Conservation (phyloP, 2,329 filamentous ascomycete genomes). For the Paracamarosporium sp. region DNA sequence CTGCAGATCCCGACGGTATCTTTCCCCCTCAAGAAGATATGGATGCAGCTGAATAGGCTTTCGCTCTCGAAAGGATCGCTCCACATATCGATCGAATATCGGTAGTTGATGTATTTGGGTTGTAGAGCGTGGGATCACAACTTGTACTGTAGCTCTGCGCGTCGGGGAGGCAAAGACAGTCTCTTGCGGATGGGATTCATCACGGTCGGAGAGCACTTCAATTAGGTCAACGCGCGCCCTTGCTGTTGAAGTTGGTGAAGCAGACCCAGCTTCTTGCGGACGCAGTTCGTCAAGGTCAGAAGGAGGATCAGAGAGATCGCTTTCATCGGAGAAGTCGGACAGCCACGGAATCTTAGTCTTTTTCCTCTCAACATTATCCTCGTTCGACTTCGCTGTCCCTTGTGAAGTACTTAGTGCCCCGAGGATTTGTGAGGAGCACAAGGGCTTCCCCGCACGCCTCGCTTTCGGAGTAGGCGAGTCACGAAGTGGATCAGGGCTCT, state of each 20-base stretch:
- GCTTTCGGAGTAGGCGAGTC: slow-evolving; percentile 17
- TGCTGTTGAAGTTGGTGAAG: slow-evolving; percentile 28
- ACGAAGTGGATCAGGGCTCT: slow-evolving; percentile 42
- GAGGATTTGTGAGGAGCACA: slow-evolving; percentile 18
- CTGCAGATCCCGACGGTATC: slow-evolving; percentile 51
- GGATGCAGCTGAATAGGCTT: slow-evolving; percentile 59
- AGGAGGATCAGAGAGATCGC: slow-evolving; percentile 32
- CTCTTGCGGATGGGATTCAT: slow-evolving; percentile 1
- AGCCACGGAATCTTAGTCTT: slow-evolving; percentile 9
- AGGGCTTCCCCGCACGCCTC: background rate
- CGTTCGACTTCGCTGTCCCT: slow-evolving; percentile 6
- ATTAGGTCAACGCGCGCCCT: slow-evolving; percentile 28
- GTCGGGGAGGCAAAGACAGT: slow-evolving; percentile 23
- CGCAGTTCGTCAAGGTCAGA: slow-evolving; percentile 16
- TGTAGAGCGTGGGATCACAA: slow-evolving; percentile 37
- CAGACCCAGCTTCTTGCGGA: slow-evolving; percentile 4
- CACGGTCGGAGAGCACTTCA: slow-evolving; percentile 12
- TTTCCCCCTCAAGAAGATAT: slow-evolving; percentile 53
- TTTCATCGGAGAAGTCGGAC: slow-evolving; percentile 29
- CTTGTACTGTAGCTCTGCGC: slow-evolving; percentile 32
- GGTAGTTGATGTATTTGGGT: slow-evolving; percentile 22
- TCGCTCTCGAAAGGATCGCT: slow-evolving; percentile 50
- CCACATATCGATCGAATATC: slow-evolving; percentile 21
- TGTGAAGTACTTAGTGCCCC: slow-evolving; percentile 6
- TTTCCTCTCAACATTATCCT: background rate